Conservation (phyloP, 495 filamentous ascomycete species). For the Penicillium paradoxum region DNA sequence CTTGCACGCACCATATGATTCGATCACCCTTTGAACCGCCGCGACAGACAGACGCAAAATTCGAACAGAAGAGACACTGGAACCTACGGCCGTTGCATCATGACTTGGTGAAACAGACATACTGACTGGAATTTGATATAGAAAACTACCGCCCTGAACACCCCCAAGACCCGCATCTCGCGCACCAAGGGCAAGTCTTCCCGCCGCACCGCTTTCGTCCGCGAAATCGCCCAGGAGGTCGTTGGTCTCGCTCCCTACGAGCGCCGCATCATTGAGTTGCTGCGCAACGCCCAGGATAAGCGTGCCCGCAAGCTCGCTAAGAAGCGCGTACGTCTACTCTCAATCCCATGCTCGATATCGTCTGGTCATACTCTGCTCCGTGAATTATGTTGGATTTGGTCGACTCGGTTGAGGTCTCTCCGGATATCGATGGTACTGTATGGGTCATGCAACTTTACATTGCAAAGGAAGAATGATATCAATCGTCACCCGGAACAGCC, state of each 20-base stretch:
- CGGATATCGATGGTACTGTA: background rate
- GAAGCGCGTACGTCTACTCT: constrained; percentile 71
- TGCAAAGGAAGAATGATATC: background rate
- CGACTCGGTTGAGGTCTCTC: background rate
- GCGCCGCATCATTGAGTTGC: constrained; percentile 95
- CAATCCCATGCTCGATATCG: background rate
- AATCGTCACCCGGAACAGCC: background rate
- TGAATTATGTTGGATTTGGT: constrained; percentile 4
- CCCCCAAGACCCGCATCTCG: constrained; percentile 80
- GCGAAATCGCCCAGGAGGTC: constrained; percentile 94
- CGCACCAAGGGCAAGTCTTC: constrained; percentile 86
- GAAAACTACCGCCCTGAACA: constrained; percentile 84
- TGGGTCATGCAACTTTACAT: background rate
- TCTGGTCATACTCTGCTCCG: background rate
- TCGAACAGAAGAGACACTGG: constrained; percentile 1
- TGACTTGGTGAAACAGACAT: constrained; percentile 3
- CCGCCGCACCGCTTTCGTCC: constrained; percentile 89
- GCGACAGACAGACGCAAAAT: constrained; percentile 3
- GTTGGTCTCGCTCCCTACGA: constrained; percentile 90
- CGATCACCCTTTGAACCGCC: background rate
- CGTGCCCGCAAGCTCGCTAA: constrained; percentile 97
- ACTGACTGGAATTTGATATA: constrained; percentile 45
- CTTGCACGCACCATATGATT: constrained; percentile 2
- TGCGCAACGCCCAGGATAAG: constrained; percentile 99
- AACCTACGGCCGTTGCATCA: background rate